Evolutionary conservation across 345 rosid genomes (phyloP).

Genomic region (Physaria fendleri): DNA sequence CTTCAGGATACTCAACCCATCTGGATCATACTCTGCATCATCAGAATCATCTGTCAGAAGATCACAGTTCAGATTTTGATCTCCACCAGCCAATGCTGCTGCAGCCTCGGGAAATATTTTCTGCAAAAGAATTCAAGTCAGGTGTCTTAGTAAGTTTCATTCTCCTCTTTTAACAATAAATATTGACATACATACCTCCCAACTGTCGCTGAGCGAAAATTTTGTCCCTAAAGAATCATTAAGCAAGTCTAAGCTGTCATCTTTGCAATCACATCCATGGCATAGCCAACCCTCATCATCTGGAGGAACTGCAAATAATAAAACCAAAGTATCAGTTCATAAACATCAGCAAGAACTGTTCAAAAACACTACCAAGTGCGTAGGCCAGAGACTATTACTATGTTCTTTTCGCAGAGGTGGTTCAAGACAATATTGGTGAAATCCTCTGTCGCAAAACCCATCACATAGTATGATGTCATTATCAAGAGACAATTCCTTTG

Average conservation of each 20-base stretch:
- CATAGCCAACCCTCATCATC: conserved; percentile 96
- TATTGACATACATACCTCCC: conserved; percentile 60
- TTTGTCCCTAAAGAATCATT: conserved; percentile 73
- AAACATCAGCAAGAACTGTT: conserved; percentile 10
- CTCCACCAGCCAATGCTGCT: conserved; percentile 43
- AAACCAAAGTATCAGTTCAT: conserved; percentile 6
- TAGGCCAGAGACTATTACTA: conserved; percentile 46
- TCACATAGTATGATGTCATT: conserved; percentile 97
- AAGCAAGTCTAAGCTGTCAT: conserved; percentile 63
- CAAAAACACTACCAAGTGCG: conserved; percentile 16
- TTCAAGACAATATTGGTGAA: conserved; percentile 84
- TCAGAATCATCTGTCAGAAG: conserved; percentile 83
- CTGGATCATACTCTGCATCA: conserved; percentile 70
- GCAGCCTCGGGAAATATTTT: conserved; percentile 89
- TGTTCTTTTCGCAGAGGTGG: conserved; percentile 88
- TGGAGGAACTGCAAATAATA: conserved; percentile 66
- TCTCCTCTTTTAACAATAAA: background rate
- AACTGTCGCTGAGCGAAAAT: conserved; percentile 49
- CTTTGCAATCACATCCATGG: conserved; percentile 92
- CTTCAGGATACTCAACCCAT: conserved; percentile 52
- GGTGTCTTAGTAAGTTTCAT: background rate
- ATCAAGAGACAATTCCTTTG: conserved; percentile 66
- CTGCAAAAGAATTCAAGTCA: conserved; percentile 36
- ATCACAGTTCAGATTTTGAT: conserved; percentile 48
- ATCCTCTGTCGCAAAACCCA: conserved; percentile 92